A percentile compares a stretch with the other conserved stretches of the same genome.
Evolutionary conservation across 176 grass and related monocot genomes (phyloP).

Genomic region (Sorghum bicolor): DNA sequence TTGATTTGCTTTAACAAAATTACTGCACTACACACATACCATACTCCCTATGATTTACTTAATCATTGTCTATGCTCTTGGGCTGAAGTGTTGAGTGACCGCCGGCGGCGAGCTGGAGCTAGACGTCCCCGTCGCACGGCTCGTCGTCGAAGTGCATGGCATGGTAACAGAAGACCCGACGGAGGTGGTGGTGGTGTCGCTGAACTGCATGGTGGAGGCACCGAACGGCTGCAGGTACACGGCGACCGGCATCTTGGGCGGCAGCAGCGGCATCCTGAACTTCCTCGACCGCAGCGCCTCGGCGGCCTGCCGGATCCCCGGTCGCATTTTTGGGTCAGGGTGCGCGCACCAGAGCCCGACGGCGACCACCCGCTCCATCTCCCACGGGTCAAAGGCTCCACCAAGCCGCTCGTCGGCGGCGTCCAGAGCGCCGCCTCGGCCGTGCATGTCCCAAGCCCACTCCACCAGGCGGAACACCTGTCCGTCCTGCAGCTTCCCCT

Average conservation of each 20-base stretch:
- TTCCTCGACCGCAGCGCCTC: conserved; percentile 35
- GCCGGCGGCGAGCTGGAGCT: not conserved
- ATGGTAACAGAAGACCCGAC: not conserved
- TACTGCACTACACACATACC: not conserved
- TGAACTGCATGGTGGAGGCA: not conserved
- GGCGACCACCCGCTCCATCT: conserved; percentile 42
- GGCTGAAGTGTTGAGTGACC: not conserved
- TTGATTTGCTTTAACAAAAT: not conserved
- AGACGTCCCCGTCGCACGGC: not conserved
- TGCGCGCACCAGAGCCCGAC: conserved; percentile 67
- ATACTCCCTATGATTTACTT: too few relatives aligned
- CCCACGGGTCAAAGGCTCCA: not conserved
- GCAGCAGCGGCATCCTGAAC: conserved; percentile 43
- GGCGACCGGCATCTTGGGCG: conserved; percentile 43
- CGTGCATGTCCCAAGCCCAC: conserved; percentile 25
- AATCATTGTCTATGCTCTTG: not conserved
- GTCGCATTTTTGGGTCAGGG: conserved; percentile 39
- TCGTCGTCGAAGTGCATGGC: not conserved
- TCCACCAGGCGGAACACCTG: conserved; percentile 27
- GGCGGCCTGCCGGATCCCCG: conserved; percentile 37
- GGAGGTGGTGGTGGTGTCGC: not conserved
- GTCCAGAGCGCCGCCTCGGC: conserved; percentile 19
- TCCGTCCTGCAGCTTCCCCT: not conserved
- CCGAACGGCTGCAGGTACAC: conserved; percentile 28
- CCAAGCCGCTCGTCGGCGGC: conserved; percentile 22